phyloP scores from a whole-genome alignment of 2,329 filamentous ascomycete species.

The Lecanicillium sp. region DNA sequence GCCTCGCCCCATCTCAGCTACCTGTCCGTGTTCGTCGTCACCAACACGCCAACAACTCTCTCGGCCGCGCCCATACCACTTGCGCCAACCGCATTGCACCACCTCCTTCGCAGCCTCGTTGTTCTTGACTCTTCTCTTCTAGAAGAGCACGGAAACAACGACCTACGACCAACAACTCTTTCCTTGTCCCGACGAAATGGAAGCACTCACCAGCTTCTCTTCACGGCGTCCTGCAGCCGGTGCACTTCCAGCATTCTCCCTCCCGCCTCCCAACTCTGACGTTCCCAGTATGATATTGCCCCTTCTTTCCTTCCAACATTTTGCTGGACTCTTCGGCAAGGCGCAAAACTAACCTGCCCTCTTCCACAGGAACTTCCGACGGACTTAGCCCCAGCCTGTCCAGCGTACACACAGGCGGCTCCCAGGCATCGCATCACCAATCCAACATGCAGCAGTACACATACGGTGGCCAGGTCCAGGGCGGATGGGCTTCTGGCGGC shows the following conservation, averaged over 20 bases:
- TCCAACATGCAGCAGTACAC: constrained; percentile 43
- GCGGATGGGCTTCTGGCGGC: constrained; percentile 21
- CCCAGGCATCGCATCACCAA: constrained; percentile 48
- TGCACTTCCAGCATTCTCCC: constrained; percentile 25
- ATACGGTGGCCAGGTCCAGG: constrained; percentile 37
- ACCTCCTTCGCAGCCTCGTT: too few species aligned
- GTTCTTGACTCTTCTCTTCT: too few species aligned
- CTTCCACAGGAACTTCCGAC: constrained; percentile 43
- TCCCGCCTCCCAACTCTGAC: constrained; percentile 27
- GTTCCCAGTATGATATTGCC: constrained; percentile 24
- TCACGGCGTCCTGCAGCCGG: constrained; percentile 25
- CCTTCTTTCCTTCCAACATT: not conserved
- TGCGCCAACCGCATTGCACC: not conserved
- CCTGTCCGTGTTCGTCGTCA: too few species aligned
- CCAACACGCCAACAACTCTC: not conserved
- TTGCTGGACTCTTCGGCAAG: not conserved
- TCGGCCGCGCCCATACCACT: too few species aligned
- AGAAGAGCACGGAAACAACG: too few species aligned
- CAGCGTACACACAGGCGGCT: constrained; percentile 52
- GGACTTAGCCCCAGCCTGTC: constrained; percentile 55
- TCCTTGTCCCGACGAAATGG: constrained; percentile 15
- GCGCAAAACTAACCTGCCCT: too few species aligned
- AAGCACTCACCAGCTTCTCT: constrained; percentile 22
- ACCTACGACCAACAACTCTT: not conserved
- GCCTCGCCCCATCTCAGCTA: too few species aligned